Evolutionary conservation across 768 basidiomycete species (phyloP), one percentile per base, ranked within the genome.

Genomic region (Lentinula raphanica): DNA sequence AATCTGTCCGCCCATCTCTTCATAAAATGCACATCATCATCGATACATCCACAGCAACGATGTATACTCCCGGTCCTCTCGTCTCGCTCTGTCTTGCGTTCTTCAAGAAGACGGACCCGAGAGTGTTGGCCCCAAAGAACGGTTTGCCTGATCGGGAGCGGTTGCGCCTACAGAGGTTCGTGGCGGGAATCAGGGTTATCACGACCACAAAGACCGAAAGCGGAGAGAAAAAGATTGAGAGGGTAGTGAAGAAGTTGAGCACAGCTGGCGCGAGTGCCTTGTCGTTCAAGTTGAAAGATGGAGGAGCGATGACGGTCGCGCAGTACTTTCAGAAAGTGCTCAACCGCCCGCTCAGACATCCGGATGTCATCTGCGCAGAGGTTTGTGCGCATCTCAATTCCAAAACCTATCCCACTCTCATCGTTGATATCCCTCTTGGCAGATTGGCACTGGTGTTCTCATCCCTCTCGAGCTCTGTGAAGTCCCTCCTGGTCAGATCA

Each of bases 11-110:
- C 15, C 87, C 87, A 15, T 85, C 79, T 0, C 77, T 80, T 32
- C 81, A 80, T 3, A 72, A 71, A 4, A 80, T 89, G 72, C 68
- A 83, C 15, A 79, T 89, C 66, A 89, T 90, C 54, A 77, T 89
- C 63, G 87, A 89, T 59, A 90, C 88, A 55, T 83, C 81, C 2
- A 88, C 87, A 0, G 87, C 84, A 0, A 77, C 82, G 0, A 89
- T 89, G 88, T 88, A 85, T 67, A 83, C 83, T 64, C 65, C 77
- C 0, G 87, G 87, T 0, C 67, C 75, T 0, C 72, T 89, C 5
- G 69, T 86, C 39, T 64, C 69, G 15, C 71, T 88, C 1, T 83
- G 83, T 53, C 66, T 83, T 1, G 80, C 82, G 15, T 80, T 77
- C 62, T 54, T 87, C 12, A 74, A 71, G 0, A 69, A 58, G 35